These are phyloP conservation scores for Hypoxylon sp. DNA, from an alignment of 2,329 filamentous ascomycete genomes.

Conservation along the genomic window DNA sequence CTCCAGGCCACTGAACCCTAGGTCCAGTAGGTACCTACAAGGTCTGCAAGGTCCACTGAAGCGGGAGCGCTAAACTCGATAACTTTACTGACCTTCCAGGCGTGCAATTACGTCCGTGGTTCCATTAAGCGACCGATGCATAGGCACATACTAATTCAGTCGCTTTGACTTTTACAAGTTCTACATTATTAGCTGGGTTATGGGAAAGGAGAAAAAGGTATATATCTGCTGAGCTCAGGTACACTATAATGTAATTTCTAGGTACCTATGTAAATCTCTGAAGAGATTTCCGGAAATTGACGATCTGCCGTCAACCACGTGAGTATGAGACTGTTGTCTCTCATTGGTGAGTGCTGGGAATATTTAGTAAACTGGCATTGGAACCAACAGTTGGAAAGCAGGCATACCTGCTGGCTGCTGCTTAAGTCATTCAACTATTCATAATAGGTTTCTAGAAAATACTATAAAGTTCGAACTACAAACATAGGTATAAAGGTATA, in stretches of 20 bases:
- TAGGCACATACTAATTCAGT: too few species aligned
- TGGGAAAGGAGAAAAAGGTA: background rate
- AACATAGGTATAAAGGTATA: too few species aligned
- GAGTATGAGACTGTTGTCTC: background rate
- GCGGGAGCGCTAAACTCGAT: slow-evolving; percentile 36
- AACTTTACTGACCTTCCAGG: slow-evolving; percentile 8
- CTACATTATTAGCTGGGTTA: background rate
- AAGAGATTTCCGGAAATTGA: background rate
- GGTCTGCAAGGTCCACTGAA: slow-evolving; percentile 37
- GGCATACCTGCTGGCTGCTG: background rate
- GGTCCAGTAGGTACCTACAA: too few species aligned
- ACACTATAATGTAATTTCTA: too few species aligned
- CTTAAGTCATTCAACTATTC: slow-evolving; percentile 3
- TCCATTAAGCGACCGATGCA: slow-evolving; percentile 3
- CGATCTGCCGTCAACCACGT: slow-evolving; percentile 6
- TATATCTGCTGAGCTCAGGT: too few species aligned
- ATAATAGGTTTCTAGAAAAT: slow-evolving; percentile 1
- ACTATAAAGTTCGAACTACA: slow-evolving; percentile 6
- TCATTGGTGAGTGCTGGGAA: slow-evolving; percentile 12
- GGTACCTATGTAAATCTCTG: too few species aligned
- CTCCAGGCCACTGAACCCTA: background rate
- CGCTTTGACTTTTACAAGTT: slow-evolving; percentile 12
- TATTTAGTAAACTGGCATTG: slow-evolving; percentile 17
- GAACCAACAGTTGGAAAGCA: slow-evolving; percentile 6
- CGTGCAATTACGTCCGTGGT: background rate